These are phyloP conservation scores for Exophiala viscosa DNA, from an alignment of 2,329 filamentous ascomycete genomes.

Conservation along the genomic window DNA sequence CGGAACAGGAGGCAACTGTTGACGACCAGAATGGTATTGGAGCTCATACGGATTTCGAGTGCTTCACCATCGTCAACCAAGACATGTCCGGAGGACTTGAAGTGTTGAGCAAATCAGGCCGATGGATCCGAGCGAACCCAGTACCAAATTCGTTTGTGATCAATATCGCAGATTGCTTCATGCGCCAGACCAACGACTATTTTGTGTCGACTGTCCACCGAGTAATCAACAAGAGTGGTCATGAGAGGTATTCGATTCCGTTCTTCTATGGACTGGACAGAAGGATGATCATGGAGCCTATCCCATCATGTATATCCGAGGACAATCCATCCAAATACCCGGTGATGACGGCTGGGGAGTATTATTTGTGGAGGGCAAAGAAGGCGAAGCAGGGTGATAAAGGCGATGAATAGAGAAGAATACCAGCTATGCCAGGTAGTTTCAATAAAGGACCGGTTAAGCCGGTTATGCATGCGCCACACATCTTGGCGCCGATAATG, in stretches of 20 bases:
- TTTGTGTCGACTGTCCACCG: constrained; percentile 43
- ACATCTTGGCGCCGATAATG: no score
- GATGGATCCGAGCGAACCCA: constrained; percentile 44
- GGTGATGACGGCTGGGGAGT: constrained; percentile 33
- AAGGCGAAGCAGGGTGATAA: constrained; percentile 5
- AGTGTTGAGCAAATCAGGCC: constrained; percentile 42
- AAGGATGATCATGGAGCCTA: constrained; percentile 25
- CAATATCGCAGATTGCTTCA: constrained; percentile 46
- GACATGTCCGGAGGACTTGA: constrained; percentile 44
- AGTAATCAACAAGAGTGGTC: constrained; percentile 37
- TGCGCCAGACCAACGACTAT: constrained; percentile 42
- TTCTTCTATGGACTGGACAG: constrained; percentile 35
- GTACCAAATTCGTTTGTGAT: constrained; percentile 43
- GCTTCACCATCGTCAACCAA: constrained; percentile 49
- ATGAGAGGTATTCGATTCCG: constrained; percentile 39
- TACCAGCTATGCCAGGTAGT: no score
- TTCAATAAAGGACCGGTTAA: no score
- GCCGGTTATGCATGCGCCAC: no score
- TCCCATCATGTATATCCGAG: constrained; percentile 30
- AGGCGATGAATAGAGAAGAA: no score
- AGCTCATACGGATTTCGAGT: constrained; percentile 49
- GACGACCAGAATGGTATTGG: constrained; percentile 41
- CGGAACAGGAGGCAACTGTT: constrained; percentile 31
- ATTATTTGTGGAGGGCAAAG: constrained; percentile 26
- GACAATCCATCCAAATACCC: constrained; percentile 34